Percentiles rank a stretch among this genome's conserved stretches.
These are phyloP conservation scores for Aspergillus avenaceus DNA, from an alignment of 495 filamentous ascomycete genomes.

Conservation along the genomic window DNA sequence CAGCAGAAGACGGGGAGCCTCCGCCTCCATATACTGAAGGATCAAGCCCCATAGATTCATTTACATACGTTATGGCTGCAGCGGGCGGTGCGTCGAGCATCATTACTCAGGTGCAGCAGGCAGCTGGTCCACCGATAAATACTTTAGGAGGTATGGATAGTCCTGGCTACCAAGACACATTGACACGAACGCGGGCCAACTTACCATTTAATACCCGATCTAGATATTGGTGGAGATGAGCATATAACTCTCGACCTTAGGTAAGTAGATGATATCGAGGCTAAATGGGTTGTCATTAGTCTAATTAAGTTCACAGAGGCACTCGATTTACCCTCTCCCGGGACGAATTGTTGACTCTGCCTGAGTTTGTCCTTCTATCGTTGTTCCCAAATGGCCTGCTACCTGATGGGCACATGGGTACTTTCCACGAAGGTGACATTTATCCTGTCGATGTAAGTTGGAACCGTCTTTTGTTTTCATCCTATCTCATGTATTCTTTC, in stretches of 20 bases:
- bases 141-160: slow-evolving; percentile 72
- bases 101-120: slow-evolving; percentile 96
- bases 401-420: slow-evolving; percentile 93
- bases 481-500: slow-evolving; percentile 51
- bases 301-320: slow-evolving; percentile 53
- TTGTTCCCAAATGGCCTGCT: slow-evolving; percentile 97
- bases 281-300: slow-evolving; percentile 9
- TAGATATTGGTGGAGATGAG: slow-evolving; percentile 87
- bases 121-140: slow-evolving; percentile 78
- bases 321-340: slow-evolving; percentile 89
- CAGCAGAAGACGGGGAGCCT: slow-evolving; percentile 81
- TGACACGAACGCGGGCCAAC: slow-evolving; percentile 3
- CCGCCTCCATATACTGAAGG: slow-evolving; percentile 96
- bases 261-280: slow-evolving; percentile 49
- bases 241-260: slow-evolving; percentile 91
- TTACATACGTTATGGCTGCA: slow-evolving; percentile 96
- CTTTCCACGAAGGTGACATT: slow-evolving; percentile 86
- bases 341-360: slow-evolving; percentile 90
- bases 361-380: slow-evolving; percentile 98
- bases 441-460: slow-evolving; percentile 92
- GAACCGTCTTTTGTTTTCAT: not conserved
- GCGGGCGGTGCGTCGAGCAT: slow-evolving; percentile 96
- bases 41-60: slow-evolving; percentile 83
- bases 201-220: slow-evolving; percentile 2
- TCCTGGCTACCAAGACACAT: not conserved